Conservation (phyloP, 306 rosid genomes). For the Pterocarpus macrocarpus region DNA sequence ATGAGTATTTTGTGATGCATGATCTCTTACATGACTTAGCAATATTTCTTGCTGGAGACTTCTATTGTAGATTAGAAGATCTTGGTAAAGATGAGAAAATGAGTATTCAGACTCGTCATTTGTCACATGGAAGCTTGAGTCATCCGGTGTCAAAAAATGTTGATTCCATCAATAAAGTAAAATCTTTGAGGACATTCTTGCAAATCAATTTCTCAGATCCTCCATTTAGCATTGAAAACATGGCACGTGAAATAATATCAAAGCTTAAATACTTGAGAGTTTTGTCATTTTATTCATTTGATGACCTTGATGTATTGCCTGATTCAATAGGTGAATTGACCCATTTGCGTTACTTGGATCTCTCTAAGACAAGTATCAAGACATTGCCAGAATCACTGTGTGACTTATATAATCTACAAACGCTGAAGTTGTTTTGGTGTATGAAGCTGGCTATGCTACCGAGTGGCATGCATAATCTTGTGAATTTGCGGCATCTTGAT, state of each 20-base stretch:
- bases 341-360: constrained; percentile 12
- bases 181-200: constrained; percentile 11
- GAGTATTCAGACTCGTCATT: not conserved
- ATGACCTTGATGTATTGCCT: not conserved
- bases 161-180: not conserved
- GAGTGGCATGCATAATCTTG: not conserved
- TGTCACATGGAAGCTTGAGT: not conserved
- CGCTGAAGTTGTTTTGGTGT: rapidly evolving
- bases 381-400: not conserved
- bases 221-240: not conserved
- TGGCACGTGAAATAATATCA: not conserved
- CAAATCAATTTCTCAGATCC: rapidly evolving
- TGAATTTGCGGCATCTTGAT: constrained; percentile 22
- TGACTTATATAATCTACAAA: constrained; percentile 19
- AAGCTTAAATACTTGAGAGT: not conserved
- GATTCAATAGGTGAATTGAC: not conserved
- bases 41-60: too few species aligned
- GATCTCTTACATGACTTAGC: constrained; percentile 7
- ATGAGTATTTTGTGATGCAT: constrained; percentile 2
- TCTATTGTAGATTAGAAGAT: too few species aligned
- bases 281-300: rapidly evolving
- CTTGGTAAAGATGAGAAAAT: not conserved
- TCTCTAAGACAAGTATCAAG: rapidly evolving
- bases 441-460: not conserved
- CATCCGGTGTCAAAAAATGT: not conserved